Conservation (phyloP, 2,329 filamentous ascomycete species). For the Taxawa tesnikishii region DNA sequence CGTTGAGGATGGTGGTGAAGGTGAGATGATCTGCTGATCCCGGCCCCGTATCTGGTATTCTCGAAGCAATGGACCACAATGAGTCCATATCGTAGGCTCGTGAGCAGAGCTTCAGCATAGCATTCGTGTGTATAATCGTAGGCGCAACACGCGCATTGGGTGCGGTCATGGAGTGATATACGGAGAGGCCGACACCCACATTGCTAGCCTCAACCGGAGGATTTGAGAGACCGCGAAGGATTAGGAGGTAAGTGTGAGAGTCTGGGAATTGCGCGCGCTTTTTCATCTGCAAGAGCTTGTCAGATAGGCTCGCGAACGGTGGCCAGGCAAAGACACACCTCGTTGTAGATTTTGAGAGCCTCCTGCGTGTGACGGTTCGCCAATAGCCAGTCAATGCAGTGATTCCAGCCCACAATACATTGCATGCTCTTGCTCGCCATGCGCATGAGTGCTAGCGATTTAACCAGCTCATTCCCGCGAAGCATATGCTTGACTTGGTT, state of each 20-base stretch:
- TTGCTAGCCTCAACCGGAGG: constrained; percentile 44
- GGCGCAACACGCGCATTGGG: constrained; percentile 53
- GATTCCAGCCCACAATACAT: constrained; percentile 76
- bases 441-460: constrained; percentile 57
- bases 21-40: constrained; percentile 58
- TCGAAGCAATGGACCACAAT: constrained; percentile 64
- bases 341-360: constrained; percentile 78
- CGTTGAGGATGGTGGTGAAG: constrained; percentile 74
- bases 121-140: constrained; percentile 76
- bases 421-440: constrained; percentile 53
- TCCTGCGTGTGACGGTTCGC: constrained; percentile 44
- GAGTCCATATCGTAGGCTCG: constrained; percentile 64
- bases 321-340: constrained; percentile 38
- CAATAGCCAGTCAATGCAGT: constrained; percentile 62
- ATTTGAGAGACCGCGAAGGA: constrained; percentile 65
- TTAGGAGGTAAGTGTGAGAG: constrained; percentile 68
- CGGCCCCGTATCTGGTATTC: constrained; percentile 51
- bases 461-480: constrained; percentile 44
- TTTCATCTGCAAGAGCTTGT: constrained; percentile 60
- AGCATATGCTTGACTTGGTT: constrained; percentile 53
- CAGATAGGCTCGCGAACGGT: background rate
- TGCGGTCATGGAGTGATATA: constrained; percentile 65
- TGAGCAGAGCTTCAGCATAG: constrained; percentile 71
- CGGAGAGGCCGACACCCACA: constrained; percentile 54
- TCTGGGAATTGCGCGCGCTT: constrained; percentile 76